phyloP scores from a whole-genome alignment of 257 asterid genomes.

The Jacaranda mimosifolia region DNA sequence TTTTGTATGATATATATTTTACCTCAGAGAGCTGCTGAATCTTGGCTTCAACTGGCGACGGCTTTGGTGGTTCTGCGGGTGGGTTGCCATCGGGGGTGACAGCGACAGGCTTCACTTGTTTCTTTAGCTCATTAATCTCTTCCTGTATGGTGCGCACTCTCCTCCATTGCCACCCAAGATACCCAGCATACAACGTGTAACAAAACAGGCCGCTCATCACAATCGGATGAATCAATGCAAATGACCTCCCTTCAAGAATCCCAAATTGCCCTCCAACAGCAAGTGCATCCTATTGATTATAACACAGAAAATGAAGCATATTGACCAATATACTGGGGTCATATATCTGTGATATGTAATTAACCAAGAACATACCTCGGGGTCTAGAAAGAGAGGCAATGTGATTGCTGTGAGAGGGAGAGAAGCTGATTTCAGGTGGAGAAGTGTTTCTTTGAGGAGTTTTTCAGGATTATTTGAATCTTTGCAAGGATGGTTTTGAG shows the following conservation, averaged over 20 bases:
- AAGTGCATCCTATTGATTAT: slow-evolving; percentile 64
- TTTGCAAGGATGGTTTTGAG: slow-evolving; percentile 22
- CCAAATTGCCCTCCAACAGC: slow-evolving; percentile 91
- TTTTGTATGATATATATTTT: not conserved
- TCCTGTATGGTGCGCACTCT: slow-evolving; percentile 82
- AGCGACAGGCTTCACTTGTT: slow-evolving; percentile 73
- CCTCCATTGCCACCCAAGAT: slow-evolving; percentile 99
- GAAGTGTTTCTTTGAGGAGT: slow-evolving; percentile 24
- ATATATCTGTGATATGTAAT: not conserved
- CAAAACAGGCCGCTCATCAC: slow-evolving; percentile 78
- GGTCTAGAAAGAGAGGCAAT: slow-evolving; percentile 64
- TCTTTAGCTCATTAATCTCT: slow-evolving; percentile 82
- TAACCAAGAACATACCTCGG: slow-evolving; percentile 51
- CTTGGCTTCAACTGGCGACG: slow-evolving; percentile 79
- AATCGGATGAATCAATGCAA: slow-evolving; percentile 80
- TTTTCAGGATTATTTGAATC: slow-evolving; percentile 35
- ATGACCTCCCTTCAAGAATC: slow-evolving; percentile 83
- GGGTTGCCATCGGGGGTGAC: slow-evolving; percentile 72
- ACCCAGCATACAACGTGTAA: slow-evolving; percentile 86
- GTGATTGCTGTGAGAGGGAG: slow-evolving; percentile 73
- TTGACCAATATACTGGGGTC: too few relatives aligned
- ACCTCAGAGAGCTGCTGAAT: slow-evolving; percentile 94
- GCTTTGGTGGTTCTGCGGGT: slow-evolving; percentile 48
- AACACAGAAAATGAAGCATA: not conserved
- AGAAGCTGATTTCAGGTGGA: slow-evolving; percentile 57